These are phyloP conservation scores for Strobilomyces dryophilus DNA, from an alignment of 768 basidiomycete species.

Conservation along the genomic window DNA sequence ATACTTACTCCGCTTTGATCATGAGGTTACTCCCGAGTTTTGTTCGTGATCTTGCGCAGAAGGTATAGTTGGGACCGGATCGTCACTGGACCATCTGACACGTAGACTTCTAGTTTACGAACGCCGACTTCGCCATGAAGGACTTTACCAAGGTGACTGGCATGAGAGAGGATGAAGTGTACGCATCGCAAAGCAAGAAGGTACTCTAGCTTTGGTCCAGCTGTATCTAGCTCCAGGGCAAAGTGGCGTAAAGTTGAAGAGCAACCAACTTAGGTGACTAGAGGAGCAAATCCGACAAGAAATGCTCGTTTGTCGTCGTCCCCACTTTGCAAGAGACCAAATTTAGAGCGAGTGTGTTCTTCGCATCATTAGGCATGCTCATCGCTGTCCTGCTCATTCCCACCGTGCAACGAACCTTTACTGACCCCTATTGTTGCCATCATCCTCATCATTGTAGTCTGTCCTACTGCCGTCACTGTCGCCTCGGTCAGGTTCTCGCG, in stretches of 20 bases:
- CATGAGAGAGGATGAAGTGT: constrained; percentile 51
- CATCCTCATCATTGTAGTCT: no score
- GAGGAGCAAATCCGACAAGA: no score
- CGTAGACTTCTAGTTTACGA: constrained; percentile 44
- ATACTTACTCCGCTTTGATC: constrained; percentile 54
- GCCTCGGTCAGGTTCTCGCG: no score
- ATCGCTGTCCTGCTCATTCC: no score
- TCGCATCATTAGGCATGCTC: no score
- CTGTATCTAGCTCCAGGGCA: neutral
- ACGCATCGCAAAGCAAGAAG: constrained; percentile 8
- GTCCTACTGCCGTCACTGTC: no score
- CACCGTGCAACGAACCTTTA: no score
- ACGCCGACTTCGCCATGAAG: constrained; percentile 70
- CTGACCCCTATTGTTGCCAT: no score
- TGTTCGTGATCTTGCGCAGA: constrained; percentile 68
- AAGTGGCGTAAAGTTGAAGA: neutral
- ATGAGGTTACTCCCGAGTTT: constrained; percentile 65
- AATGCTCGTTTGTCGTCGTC: no score
- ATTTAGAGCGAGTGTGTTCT: no score
- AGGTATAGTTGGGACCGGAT: constrained; percentile 41
- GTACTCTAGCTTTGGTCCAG: constrained; percentile 4
- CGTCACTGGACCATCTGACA: constrained; percentile 7
- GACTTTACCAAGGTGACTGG: constrained; percentile 64
- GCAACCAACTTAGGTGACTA: no score
- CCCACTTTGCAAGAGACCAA: no score